Evolutionary conservation across 768 basidiomycete genomes (phyloP).

Genomic region (Boletus pseudo-olivaceus): DNA sequence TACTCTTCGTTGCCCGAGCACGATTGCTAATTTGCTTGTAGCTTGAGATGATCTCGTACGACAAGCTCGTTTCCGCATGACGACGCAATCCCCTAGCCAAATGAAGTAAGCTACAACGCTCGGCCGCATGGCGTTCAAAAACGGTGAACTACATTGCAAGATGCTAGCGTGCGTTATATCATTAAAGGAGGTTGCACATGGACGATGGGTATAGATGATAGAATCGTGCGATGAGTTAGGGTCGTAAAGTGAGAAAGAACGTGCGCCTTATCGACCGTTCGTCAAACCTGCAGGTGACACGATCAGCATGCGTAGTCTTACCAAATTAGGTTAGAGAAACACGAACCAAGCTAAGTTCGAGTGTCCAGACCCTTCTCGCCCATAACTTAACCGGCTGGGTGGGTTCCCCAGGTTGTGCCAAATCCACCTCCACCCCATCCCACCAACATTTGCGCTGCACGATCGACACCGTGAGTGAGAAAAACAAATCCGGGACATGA

Average conservation of each 20-base stretch:
- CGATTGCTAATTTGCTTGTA: no score
- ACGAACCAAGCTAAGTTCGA: slow-evolving; percentile 89
- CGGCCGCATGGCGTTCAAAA: not conserved
- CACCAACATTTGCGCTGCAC: slow-evolving; percentile 98
- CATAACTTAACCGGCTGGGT: slow-evolving; percentile 78
- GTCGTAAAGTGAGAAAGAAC: slow-evolving; percentile 16
- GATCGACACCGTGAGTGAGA: not conserved
- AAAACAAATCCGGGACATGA: not conserved
- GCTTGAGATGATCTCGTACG: not conserved
- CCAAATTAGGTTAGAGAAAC: not conserved
- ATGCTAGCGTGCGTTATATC: slow-evolving; percentile 28
- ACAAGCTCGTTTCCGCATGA: not conserved
- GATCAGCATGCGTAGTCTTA: not conserved
- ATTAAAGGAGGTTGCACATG: slow-evolving; percentile 27
- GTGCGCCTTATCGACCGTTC: slow-evolving; percentile 1
- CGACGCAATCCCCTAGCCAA: not conserved
- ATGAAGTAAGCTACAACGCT: not conserved
- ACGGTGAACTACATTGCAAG: slow-evolving; percentile 14
- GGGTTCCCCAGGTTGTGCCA: slow-evolving; percentile 56
- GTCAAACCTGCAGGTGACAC: slow-evolving; percentile 17
- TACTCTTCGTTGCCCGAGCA: not conserved
- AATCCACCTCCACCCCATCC: slow-evolving; percentile 92
- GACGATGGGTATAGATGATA: slow-evolving; percentile 26
- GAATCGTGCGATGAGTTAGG: slow-evolving; percentile 15
- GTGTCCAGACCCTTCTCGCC: slow-evolving; percentile 97